phyloP scores from a whole-genome alignment of 1,284 basidiomycete species.

The Ceratobasidium theobromae region DNA sequence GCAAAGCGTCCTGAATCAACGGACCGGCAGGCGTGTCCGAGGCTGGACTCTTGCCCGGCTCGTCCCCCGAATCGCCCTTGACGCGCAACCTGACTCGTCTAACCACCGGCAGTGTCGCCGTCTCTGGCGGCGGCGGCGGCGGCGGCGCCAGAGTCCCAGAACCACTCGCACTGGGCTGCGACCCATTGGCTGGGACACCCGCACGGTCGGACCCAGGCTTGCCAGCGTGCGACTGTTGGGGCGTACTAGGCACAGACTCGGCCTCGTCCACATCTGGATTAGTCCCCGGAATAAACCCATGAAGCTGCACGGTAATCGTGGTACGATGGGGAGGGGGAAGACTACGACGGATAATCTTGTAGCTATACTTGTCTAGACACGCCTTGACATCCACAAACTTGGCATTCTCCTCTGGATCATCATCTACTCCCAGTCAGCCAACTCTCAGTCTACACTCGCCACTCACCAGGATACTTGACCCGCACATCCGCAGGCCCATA shows the following conservation, averaged over 20 bases:
- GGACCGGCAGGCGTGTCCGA: slow-evolving; percentile 13
- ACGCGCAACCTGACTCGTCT: slow-evolving; percentile 10
- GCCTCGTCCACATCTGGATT: slow-evolving; percentile 27
- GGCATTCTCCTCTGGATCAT: slow-evolving; percentile 29
- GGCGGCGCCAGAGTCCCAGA: too few species aligned
- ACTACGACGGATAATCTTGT: slow-evolving; percentile 66
- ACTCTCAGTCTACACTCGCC: slow-evolving; percentile 6
- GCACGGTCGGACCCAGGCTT: neutral
- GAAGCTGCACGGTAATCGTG: slow-evolving; percentile 72
- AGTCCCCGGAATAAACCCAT: slow-evolving; percentile 57
- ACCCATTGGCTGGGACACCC: neutral
- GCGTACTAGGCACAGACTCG: neutral
- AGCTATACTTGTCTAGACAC: slow-evolving; percentile 73
- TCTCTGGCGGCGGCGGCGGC: too few species aligned
- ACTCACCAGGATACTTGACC: slow-evolving; percentile 31
- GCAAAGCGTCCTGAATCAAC: too few species aligned
- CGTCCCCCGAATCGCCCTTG: slow-evolving; percentile 8
- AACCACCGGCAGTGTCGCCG: slow-evolving; percentile 4
- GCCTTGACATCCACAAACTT: slow-evolving; percentile 43
- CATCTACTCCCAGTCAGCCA: neutral
- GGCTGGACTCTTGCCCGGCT: neutral
- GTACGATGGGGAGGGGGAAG: slow-evolving; percentile 61
- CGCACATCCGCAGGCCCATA: slow-evolving; percentile 30
- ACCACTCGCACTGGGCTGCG: neutral
- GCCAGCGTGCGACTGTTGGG: neutral